phyloP scores from a whole-genome alignment of 805 yeast genomes.

The Spathaspora passalidarum region DNA sequence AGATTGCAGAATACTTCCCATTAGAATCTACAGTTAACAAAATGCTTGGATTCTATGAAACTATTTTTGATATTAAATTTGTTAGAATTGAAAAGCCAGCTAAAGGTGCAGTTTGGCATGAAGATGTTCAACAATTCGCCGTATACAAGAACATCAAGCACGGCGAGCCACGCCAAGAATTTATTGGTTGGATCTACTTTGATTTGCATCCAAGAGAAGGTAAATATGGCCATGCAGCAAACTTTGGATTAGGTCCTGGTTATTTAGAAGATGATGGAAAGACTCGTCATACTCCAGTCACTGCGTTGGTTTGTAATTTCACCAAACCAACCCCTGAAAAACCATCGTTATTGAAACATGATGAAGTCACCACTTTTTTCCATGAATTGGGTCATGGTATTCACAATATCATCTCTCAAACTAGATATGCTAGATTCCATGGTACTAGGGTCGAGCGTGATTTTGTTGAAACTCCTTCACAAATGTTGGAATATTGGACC shows the following conservation, averaged over 20 bases:
- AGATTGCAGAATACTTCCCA: constrained; percentile 78
- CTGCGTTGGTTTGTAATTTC: constrained; percentile 82
- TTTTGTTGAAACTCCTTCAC: constrained; percentile 90
- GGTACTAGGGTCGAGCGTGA: constrained; percentile 81
- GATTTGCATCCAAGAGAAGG: constrained; percentile 86
- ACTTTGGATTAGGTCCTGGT: constrained; percentile 66
- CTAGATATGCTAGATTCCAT: constrained; percentile 63
- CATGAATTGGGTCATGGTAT: constrained; percentile 91
- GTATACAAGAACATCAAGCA: constrained; percentile 59
- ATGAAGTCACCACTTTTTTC: constrained; percentile 79
- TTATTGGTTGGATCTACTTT: constrained; percentile 75
- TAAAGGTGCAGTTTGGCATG: constrained; percentile 63
- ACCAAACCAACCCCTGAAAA: constrained; percentile 67
- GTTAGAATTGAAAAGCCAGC: constrained; percentile 43
- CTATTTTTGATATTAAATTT: constrained; percentile 66
- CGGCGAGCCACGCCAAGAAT: constrained; percentile 42
- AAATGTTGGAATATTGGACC: constrained; percentile 84
- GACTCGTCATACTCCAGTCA: constrained; percentile 58
- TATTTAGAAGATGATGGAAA: constrained; percentile 46
- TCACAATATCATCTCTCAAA: constrained; percentile 69
- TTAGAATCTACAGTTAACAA: constrained; percentile 60
- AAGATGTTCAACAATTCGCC: constrained; percentile 70
- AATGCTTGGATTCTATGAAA: constrained; percentile 72
- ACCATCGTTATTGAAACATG: constrained; percentile 74
- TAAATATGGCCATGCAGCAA: constrained; percentile 87